Evolutionary conservation across 2,329 filamentous ascomycete species (phyloP), one percentile per base, ranked within the genome.

Genomic region (Diplodia sapinea): DNA sequence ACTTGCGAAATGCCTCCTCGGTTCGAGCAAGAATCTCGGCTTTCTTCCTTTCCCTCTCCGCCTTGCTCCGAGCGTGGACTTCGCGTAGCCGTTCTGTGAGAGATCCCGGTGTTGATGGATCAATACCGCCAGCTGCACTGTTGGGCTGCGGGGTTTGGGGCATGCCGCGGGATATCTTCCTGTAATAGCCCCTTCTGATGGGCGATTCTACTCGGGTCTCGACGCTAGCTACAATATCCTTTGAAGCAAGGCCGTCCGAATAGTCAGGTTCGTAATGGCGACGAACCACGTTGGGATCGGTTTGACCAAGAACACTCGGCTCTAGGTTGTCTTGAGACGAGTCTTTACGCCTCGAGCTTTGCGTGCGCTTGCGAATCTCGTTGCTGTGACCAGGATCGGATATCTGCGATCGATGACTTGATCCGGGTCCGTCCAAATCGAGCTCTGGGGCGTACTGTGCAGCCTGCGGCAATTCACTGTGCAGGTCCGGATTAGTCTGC

Each of bases 11-110:
- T 9, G 49, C 4, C n/a, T 55, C 33, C 15, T 43, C 26, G n/a
- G 23, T 38, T 13, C 9, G 40, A 11, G 62, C 62, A 12, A 43
- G 11, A 17, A 43, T 6, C 23, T 65, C 50, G 31, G 62, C 62
- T 11, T 55, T 65, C 23, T 23, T 65, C 11, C 43, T 51, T 40
- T 63, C 59, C 23, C 59, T 63, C 13, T 65, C 47, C 11, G 33
- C 36, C 15, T 26, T 50, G 3, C 31, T 65, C 11, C 50, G 50
- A 20, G 62, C 33, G 15, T 51, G 47, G 9, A 63, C 15, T 36
- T 63, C 47, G 11, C 59, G 47, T 23, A 65, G 29, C 17, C 54
- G 38, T 29, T 65, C 62, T 20, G 62, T 65, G 6, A 65, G 43
- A 5, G 62, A 43, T n/a, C 50, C 23, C 13, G 43, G 31, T 11